phyloP scores from a whole-genome alignment of 768 basidiomycete genomes.

The Podaxis sp. region DNA sequence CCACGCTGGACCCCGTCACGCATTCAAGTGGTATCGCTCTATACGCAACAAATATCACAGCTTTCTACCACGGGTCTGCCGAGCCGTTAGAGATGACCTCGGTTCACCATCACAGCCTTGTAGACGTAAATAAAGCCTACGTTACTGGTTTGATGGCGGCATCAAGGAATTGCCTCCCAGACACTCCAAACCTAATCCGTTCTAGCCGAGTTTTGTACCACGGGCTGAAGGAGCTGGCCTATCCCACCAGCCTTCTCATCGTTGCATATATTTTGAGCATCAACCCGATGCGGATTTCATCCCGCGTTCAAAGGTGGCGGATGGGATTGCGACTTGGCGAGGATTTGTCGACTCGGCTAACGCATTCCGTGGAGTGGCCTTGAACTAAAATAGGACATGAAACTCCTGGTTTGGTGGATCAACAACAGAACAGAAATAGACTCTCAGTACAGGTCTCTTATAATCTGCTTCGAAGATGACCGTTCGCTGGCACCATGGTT shows the following conservation, averaged over 20 bases:
- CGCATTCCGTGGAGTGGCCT: neutral
- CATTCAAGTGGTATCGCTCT: neutral
- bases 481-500: neutral
- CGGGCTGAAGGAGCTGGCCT: no score
- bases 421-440: neutral
- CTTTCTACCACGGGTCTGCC: neutral
- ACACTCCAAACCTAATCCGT: no score
- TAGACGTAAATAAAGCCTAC: no score
- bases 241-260: no score
- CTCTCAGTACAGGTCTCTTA: neutral
- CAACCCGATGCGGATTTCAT: no score
- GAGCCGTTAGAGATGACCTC: no score
- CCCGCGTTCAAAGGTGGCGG: no score
- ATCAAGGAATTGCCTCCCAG: no score
- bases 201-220: no score
- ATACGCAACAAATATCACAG: neutral
- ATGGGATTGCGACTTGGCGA: neutral
- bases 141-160: no score
- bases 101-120: no score
- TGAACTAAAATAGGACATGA: neutral
- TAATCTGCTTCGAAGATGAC: neutral
- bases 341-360: neutral
- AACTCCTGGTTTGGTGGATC: neutral
- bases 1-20: neutral
- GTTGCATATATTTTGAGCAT: no score